Evolutionary conservation across 106 monocot genomes (phyloP).

Genomic region (Dendrobium huoshanense): DNA sequence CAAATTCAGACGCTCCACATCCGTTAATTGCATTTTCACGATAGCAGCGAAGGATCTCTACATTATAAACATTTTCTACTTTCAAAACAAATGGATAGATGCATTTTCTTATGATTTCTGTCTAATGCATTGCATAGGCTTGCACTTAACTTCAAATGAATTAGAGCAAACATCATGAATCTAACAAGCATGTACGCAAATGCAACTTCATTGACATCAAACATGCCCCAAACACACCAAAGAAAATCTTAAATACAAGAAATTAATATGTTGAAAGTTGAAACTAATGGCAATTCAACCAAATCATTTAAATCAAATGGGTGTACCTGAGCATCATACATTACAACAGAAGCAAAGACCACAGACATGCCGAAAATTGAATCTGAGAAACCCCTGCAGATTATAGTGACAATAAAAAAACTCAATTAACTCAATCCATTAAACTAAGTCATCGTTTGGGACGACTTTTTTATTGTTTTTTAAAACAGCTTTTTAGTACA

Average conservation of each 20-base stretch:
- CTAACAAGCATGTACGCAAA: neutral
- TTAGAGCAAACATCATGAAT: neutral
- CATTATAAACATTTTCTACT: too few relatives aligned
- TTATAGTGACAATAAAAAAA: neutral
- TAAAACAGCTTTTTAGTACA: too few relatives aligned
- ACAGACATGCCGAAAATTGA: conserved; percentile 77
- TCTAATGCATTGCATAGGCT: too few relatives aligned
- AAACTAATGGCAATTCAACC: neutral
- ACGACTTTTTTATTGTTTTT: too few relatives aligned
- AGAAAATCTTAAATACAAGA: neutral
- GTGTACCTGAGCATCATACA: conserved; percentile 95
- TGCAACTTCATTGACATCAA: neutral
- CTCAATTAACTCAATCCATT: neutral
- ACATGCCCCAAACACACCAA: too few relatives aligned
- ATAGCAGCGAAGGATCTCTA: too few relatives aligned
- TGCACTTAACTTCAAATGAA: neutral
- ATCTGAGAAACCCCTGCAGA: conserved; percentile 80
- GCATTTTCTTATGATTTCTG: too few relatives aligned
- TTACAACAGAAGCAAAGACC: conserved; percentile 65
- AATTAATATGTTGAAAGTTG: neutral
- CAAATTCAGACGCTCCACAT: too few relatives aligned
- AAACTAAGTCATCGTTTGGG: too few relatives aligned
- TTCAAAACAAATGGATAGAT: too few relatives aligned
- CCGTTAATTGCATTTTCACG: too few relatives aligned
- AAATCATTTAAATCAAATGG: neutral